phyloP scores from a whole-genome alignment of 371 early-diverging fungal genomes.

The Mucor racemosus region DNA sequence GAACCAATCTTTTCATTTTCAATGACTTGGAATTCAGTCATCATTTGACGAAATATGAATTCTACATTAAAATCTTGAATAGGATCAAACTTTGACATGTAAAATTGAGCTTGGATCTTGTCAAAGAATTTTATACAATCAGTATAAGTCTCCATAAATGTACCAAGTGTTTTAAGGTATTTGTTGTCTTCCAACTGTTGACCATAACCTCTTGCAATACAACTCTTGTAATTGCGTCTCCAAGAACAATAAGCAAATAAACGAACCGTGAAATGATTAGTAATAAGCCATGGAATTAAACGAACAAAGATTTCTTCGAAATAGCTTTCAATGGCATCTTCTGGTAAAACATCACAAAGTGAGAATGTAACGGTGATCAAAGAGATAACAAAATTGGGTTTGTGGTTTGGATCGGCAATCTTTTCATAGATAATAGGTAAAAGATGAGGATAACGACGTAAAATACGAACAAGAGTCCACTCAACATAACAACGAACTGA shows the following conservation, averaged over 20 bases:
- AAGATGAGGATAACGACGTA: conserved; percentile 35
- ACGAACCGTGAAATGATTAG: conserved; percentile 51
- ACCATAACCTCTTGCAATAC: conserved; percentile 27
- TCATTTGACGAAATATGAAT: conserved; percentile 61
- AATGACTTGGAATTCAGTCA: conserved; percentile 49
- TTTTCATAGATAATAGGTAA: conserved; percentile 29
- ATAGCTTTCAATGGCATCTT: conserved; percentile 5
- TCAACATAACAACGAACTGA: conserved; percentile 61
- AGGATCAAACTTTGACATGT: conserved; percentile 58
- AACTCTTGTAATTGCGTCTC: conserved; percentile 38
- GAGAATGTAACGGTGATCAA: conserved; percentile 48
- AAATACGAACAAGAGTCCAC: conserved; percentile 42
- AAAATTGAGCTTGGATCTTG: conserved; percentile 53
- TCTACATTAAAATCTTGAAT: conserved; percentile 58
- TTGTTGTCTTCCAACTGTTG: conserved; percentile 31
- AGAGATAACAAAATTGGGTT: conserved; percentile 53
- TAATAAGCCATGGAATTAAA: conserved; percentile 47
- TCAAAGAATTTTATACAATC: conserved; percentile 55
- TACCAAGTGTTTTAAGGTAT: conserved; percentile 29
- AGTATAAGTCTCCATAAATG: conserved; percentile 42
- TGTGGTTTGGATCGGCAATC: conserved; percentile 38
- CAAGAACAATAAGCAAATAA: conserved; percentile 44
- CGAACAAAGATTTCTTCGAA: conserved; percentile 33
- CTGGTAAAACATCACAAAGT: conserved; percentile 37
- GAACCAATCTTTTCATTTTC: conserved; percentile 65